A percentile compares a stretch with the other conserved stretches of the same genome.
Conservation (phyloP, 352 stramenopile genomes). For the Phytophthora cryptogea region DNA sequence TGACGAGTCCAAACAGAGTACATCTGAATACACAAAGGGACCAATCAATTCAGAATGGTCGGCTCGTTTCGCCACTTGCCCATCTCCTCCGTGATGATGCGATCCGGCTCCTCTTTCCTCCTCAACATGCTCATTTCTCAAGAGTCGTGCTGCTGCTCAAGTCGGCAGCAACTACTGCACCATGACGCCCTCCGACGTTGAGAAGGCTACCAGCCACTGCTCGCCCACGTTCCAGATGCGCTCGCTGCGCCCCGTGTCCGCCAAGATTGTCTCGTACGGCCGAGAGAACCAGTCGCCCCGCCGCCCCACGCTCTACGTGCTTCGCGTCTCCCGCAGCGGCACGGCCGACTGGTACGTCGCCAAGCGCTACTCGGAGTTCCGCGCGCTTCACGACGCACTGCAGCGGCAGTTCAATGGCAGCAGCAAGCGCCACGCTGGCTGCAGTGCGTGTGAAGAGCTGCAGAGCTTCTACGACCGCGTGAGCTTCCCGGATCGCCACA, state of each 20-base stretch:
- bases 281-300: conserved; percentile 46
- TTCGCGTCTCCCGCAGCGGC: conserved; percentile 59
- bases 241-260: conserved; percentile 61
- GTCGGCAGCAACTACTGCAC: neutral
- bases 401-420: conserved; percentile 30
- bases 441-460: conserved; percentile 57
- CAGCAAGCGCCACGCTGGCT: conserved; percentile 26
- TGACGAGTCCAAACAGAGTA: no score
- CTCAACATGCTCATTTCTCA: conserved; percentile 36
- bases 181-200: conserved; percentile 9
- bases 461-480: conserved; percentile 43
- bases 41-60: no score
- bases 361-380: conserved; percentile 80
- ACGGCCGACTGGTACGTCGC: conserved; percentile 69
- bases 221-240: conserved; percentile 41
- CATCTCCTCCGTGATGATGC: conserved; percentile 17
- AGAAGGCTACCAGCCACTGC: conserved; percentile 13
- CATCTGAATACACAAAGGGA: no score
- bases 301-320: conserved; percentile 72
- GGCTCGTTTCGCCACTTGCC: neutral
- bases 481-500: conserved; percentile 61
- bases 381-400: conserved; percentile 52
- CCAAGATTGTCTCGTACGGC: conserved; percentile 71
- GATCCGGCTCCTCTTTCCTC: conserved; percentile 20
- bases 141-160: conserved; percentile 16